Percentiles rank a stretch among this genome's conserved stretches.
phyloP scores from a whole-genome alignment of 345 rosid genomes.

The Gossypium sturtianum region DNA sequence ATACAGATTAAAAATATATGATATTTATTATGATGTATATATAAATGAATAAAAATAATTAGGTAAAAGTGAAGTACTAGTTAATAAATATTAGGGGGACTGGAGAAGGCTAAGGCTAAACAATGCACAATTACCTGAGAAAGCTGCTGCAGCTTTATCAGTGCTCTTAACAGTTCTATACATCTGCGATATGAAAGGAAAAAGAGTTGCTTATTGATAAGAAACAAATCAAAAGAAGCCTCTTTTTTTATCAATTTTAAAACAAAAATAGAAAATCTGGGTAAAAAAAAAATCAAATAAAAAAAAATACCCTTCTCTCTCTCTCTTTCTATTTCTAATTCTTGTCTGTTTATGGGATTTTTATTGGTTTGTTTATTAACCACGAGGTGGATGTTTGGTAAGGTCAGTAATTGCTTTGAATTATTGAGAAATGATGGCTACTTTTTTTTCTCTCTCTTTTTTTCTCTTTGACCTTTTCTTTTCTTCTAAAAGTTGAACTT shows the following conservation, averaged over 20 bases:
- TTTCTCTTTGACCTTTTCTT: slow-evolving; percentile 1
- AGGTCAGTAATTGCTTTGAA: slow-evolving; percentile 47
- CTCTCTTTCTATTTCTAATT: not conserved
- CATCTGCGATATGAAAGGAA: slow-evolving; percentile 38
- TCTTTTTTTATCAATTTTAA: not conserved
- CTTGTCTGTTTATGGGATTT: slow-evolving; percentile 6
- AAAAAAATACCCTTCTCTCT: slow-evolving; percentile 26
- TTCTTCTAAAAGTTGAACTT: slow-evolving; percentile 29
- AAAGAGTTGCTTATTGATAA: not conserved
- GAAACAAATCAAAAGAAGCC: not conserved
- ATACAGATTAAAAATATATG: no score
- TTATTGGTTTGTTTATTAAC: slow-evolving; percentile 29
- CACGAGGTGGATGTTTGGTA: slow-evolving; percentile 52
- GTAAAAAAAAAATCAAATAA: slow-evolving; percentile 11
- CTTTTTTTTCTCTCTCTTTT: slow-evolving; percentile 24
- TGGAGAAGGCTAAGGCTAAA: not conserved
- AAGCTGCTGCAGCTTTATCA: slow-evolving; percentile 44
- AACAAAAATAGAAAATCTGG: not conserved
- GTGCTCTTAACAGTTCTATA: slow-evolving; percentile 57
- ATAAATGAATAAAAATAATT: not conserved
- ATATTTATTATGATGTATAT: no score
- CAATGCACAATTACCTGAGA: slow-evolving; percentile 33
- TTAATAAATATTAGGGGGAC: not conserved
- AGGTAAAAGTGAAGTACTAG: not conserved
- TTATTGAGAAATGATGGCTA: slow-evolving; percentile 68